These are phyloP conservation scores for Cardamine chenopodiifolia DNA, from an alignment of 345 rosid species.

Conservation along the genomic window DNA sequence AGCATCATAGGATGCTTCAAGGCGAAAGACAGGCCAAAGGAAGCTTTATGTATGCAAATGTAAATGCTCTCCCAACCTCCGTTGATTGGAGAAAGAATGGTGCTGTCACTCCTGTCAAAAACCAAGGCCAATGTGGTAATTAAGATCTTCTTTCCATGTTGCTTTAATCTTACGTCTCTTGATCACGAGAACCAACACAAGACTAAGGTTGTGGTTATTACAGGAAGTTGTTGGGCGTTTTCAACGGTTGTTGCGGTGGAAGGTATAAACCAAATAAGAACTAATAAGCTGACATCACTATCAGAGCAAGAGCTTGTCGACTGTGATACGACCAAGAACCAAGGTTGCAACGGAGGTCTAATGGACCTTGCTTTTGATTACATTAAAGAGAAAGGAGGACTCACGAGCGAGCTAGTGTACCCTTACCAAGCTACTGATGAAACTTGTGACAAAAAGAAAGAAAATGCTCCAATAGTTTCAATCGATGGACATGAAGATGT, in stretches of 20 bases:
- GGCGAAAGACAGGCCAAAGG: conserved; percentile 47
- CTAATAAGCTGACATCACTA: conserved; percentile 53
- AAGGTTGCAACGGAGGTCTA: conserved; percentile 81
- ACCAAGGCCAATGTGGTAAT: conserved; percentile 88
- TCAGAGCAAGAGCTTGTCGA: conserved; percentile 89
- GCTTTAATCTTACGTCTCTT: too few relatives aligned
- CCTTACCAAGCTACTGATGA: conserved; percentile 65
- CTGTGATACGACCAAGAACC: conserved; percentile 60
- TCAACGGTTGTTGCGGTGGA: conserved; percentile 82
- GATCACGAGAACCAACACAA: background rate
- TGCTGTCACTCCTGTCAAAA: conserved; percentile 70
- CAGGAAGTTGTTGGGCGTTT: conserved; percentile 97
- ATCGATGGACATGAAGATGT: conserved; percentile 73
- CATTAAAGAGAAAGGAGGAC: conserved; percentile 67
- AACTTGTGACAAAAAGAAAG: conserved; percentile 59
- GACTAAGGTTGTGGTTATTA: conserved; percentile 6
- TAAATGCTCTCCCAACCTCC: conserved; percentile 44
- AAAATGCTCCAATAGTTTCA: conserved; percentile 67
- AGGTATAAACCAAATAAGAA: conserved; percentile 76
- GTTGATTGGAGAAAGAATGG: conserved; percentile 88
- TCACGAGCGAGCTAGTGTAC: conserved; percentile 63
- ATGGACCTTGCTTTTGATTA: conserved; percentile 80
- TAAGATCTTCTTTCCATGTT: too few relatives aligned
- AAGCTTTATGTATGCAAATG: conserved; percentile 65
- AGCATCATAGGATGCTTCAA: conserved; percentile 66